Percentiles rank a stretch among this genome's conserved stretches.
phyloP scores from a whole-genome alignment of 2,329 filamentous ascomycete species.

The Cladosporium velox region DNA sequence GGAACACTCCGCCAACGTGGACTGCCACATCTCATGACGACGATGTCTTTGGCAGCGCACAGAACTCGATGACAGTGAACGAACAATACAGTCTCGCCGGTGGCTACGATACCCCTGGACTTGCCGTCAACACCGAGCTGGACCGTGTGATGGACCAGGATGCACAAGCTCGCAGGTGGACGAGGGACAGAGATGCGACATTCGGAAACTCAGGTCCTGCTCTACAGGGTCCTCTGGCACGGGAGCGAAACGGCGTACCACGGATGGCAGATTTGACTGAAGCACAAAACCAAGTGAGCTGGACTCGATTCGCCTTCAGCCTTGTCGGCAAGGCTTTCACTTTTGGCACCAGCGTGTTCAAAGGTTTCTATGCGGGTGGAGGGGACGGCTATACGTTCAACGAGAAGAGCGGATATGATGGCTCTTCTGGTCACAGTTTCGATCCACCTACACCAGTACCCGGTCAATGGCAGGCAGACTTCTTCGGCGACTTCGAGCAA shows the following conservation, averaged over 20 bases:
- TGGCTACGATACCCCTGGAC: slow-evolving; percentile 51
- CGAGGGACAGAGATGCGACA: slow-evolving; percentile 9
- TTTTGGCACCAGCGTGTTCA: slow-evolving; percentile 75
- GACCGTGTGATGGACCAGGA: slow-evolving; percentile 28
- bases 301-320: slow-evolving; percentile 61
- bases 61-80: slow-evolving; percentile 52
- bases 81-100: slow-evolving; percentile 54
- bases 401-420: slow-evolving; percentile 27
- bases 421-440: slow-evolving; percentile 25
- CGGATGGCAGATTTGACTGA: slow-evolving; percentile 25
- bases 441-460: slow-evolving; percentile 51
- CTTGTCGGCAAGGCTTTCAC: slow-evolving; percentile 78
- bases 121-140: slow-evolving; percentile 41
- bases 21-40: slow-evolving; percentile 22
- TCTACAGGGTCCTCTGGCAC: slow-evolving; percentile 34
- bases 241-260: slow-evolving; percentile 40
- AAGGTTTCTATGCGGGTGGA: slow-evolving; percentile 83
- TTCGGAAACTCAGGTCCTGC: slow-evolving; percentile 14
- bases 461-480: slow-evolving; percentile 55
- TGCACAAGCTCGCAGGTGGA: slow-evolving; percentile 8
- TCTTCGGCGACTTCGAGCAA: slow-evolving; percentile 48
- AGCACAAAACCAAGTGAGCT: slow-evolving; percentile 37
- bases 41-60: slow-evolving; percentile 22
- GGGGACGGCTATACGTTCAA: slow-evolving; percentile 68
- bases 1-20: slow-evolving; percentile 9